Evolutionary conservation across 23 red algal species (phyloP).

Genomic region (Gracilaria domingensis): DNA sequence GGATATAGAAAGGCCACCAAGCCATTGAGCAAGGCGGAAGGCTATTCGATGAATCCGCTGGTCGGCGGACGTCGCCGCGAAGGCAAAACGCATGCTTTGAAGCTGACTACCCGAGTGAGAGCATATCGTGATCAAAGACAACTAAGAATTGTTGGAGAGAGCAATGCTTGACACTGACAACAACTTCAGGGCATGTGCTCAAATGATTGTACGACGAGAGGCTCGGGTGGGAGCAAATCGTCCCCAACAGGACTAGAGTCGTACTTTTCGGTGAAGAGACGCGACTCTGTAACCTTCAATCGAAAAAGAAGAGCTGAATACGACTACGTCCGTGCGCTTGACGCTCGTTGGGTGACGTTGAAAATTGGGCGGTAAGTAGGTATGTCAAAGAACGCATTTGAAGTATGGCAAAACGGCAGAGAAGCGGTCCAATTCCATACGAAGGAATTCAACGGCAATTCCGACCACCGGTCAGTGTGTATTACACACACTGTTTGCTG

Average conservation of each 20-base stretch:
- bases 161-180: not conserved
- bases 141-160: not conserved
- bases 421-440: too few relatives aligned
- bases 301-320: not conserved
- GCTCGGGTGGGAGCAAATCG: conserved; percentile 2
- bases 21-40: conserved; percentile 56
- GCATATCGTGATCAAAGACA: conserved; percentile 5
- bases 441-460: not conserved
- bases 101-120: conserved; percentile 1
- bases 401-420: not conserved
- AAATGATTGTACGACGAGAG: not conserved
- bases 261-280: not conserved
- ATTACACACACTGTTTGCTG: too few relatives aligned
- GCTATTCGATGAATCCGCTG: conserved; percentile 8
- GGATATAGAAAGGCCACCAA: conserved; percentile 59
- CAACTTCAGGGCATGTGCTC: not conserved
- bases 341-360: not conserved
- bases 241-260: not conserved
- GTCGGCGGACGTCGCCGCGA: conserved; percentile 16
- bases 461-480: not conserved
- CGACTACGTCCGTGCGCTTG: not conserved
- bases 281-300: not conserved
- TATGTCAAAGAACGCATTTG: not conserved
- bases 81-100: conserved; percentile 27
- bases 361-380: not conserved